These are phyloP conservation scores for Vachellia collinsii DNA, from an alignment of 306 rosid genomes.

Conservation along the genomic window DNA sequence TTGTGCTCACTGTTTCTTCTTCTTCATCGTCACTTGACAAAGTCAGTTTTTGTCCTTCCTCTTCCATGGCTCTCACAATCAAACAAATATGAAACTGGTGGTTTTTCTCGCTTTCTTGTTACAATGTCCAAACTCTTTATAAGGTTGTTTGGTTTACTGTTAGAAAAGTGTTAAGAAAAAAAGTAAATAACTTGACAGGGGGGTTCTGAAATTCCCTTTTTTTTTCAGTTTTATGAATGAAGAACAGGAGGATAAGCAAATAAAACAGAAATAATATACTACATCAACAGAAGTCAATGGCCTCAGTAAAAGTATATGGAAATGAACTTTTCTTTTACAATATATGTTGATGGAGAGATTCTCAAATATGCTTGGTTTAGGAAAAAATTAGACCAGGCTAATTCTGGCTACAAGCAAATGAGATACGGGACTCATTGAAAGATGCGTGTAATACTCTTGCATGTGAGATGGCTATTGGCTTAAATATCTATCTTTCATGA, in stretches of 20 bases:
- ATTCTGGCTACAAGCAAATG: not conserved
- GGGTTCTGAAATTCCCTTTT: too few relatives aligned
- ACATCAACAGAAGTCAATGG: too few relatives aligned
- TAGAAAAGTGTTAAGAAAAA: not conserved
- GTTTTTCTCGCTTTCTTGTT: constrained; percentile 14
- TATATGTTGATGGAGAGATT: not conserved
- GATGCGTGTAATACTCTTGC: too few relatives aligned
- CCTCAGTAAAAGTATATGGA: too few relatives aligned
- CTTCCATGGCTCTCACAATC: constrained; percentile 32
- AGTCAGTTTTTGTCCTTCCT: constrained; percentile 27
- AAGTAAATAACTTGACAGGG: too few relatives aligned
- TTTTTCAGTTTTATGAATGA: too few relatives aligned
- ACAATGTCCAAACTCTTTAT: constrained; percentile 7
- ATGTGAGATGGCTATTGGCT: not conserved
- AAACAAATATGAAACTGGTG: not conserved
- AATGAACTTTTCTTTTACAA: too few relatives aligned
- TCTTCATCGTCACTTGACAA: constrained; percentile 12
- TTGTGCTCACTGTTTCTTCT: constrained; percentile 1
- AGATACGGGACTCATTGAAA: not conserved
- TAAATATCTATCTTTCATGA: not conserved
- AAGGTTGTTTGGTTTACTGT: constrained; percentile 14
- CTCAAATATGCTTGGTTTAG: not conserved
- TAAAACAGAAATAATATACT: too few relatives aligned
- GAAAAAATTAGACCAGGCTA: not conserved
- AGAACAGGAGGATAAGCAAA: too few relatives aligned